Conservation (phyloP, 2,329 filamentous ascomycete genomes). For the Penicillium digitatum region DNA sequence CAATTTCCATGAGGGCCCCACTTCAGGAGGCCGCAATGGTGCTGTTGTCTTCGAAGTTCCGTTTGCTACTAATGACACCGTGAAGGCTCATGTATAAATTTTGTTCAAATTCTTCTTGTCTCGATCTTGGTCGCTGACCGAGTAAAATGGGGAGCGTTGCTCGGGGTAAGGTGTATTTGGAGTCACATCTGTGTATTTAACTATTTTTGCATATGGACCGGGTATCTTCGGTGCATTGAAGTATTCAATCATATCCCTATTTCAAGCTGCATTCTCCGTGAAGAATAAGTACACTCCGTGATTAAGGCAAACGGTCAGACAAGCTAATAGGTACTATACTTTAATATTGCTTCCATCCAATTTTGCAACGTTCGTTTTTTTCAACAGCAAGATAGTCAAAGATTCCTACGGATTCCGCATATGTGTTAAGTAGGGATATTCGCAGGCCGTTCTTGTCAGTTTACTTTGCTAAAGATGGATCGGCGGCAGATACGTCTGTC, state of each 20-base stretch:
- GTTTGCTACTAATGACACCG: constrained; percentile 25
- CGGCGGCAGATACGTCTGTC: neutral
- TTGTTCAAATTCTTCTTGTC: constrained; percentile 12
- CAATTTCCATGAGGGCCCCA: constrained; percentile 33
- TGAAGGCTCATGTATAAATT: constrained; percentile 23
- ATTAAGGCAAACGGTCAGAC: neutral
- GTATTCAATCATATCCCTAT: constrained; percentile 8
- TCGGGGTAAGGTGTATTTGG: constrained; percentile 21
- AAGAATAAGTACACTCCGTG: neutral
- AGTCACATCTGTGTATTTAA: constrained; percentile 18
- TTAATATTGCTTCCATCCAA: neutral
- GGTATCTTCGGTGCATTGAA: constrained; percentile 7
- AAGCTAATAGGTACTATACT: neutral
- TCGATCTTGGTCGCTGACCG: constrained; percentile 4
- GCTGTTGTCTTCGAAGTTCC: constrained; percentile 85
- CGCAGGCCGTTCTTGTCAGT: neutral
- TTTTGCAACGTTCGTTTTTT: neutral
- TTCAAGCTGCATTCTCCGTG: neutral
- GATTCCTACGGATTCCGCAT: neutral
- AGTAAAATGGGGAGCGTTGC: constrained; percentile 17
- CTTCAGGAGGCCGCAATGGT: constrained; percentile 64
- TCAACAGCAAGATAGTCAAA: neutral
- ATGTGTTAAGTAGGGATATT: neutral
- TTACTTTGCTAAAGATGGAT: neutral
- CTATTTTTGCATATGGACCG: constrained; percentile 11